Base-by-base conservation (phyloP, 2,329 filamentous ascomycete genomes). In the Ceratocystis lukuohia region DNA sequence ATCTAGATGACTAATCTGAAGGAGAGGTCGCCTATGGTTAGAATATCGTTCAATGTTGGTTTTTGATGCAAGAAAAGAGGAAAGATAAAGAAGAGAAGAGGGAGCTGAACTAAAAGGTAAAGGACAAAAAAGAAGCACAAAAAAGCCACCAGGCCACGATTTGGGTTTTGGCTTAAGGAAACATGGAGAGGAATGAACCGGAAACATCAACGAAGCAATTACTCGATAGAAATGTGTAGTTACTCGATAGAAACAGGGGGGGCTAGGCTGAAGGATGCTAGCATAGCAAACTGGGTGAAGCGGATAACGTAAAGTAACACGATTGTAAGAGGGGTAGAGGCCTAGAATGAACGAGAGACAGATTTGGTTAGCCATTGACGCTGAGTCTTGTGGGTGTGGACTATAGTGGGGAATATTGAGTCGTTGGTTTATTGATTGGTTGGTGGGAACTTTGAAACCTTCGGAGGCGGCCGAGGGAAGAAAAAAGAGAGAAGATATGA, bases 381-480 rank as follows among this genome's bases (percentile, higher is more conserved):
- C 37, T 20, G 61, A 4, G 46, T 48, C 50, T 28, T 44, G 22
- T 45, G 25, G 44, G 33, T 12, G 15, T 25, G 48, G 48, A 53
- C 25, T 53, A 50, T 50, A 8, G 46, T 48, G 15, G 64, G 5
- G 37, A 61, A 53, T 48, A 22, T 15, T 25, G 17, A 41, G 37
- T n/a, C 15, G 20, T 28, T n/a, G 25, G 15, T 28, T 15, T 25
- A 53, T 28, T 44, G 37, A 63, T 65, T 61, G 64, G 53, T n/a
- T 65, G 37, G 37, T 41, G 37, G 37, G 37, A 41, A 41, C 37
- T 41, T 41, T 12, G 37, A 12, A 41, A 41, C 37, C 3, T 41
- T 66, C 65, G 65, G 65, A 66, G 65, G 25, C 48, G 61, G 61
- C 65, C 50, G 65, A 67, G 45, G 57, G 12, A n/a, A 53, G 22